Conservation (phyloP, 2,329 filamentous ascomycete species). For the Chaetomium globosum region DNA sequence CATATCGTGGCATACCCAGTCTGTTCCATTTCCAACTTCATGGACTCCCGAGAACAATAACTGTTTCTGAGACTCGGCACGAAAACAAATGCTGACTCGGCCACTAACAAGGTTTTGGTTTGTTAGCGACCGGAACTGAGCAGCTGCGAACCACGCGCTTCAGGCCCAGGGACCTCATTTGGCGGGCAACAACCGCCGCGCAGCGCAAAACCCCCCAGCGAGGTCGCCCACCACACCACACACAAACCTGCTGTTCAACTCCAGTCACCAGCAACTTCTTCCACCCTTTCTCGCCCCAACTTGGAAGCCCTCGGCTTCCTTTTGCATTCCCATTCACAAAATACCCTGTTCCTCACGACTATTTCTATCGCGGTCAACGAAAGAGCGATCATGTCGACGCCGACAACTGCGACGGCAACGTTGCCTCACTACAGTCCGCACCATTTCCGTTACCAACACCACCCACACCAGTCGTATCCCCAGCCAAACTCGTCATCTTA, state of each 20-base stretch:
- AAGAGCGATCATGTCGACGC: constrained; percentile 69
- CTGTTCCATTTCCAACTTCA: neutral
- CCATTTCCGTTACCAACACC: constrained; percentile 63
- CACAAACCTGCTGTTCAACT: constrained; percentile 12
- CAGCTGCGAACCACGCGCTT: neutral
- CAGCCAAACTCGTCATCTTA: constrained; percentile 47
- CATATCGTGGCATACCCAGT: constrained; percentile 14
- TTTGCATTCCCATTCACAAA: neutral
- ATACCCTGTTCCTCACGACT: constrained; percentile 23
- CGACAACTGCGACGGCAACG: constrained; percentile 74
- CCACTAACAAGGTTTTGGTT: neutral
- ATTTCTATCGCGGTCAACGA: constrained; percentile 25
- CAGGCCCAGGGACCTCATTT: neutral
- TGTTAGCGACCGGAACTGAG: constrained; percentile 7
- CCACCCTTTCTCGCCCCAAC: constrained; percentile 7
- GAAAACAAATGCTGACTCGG: constrained; percentile 15
- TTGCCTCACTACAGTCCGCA: constrained; percentile 69
- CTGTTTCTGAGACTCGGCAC: neutral
- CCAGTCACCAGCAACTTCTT: constrained; percentile 14
- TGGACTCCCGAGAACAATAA: neutral
- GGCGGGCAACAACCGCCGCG: constrained; percentile 19
- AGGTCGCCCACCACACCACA: constrained; percentile 28
- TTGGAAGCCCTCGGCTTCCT: neutral
- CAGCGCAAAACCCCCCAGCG: neutral
- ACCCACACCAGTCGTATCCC: constrained; percentile 54